Evolutionary conservation across 2,329 filamentous ascomycete species (phyloP).

Genomic region (Monilinia fructigena): DNA sequence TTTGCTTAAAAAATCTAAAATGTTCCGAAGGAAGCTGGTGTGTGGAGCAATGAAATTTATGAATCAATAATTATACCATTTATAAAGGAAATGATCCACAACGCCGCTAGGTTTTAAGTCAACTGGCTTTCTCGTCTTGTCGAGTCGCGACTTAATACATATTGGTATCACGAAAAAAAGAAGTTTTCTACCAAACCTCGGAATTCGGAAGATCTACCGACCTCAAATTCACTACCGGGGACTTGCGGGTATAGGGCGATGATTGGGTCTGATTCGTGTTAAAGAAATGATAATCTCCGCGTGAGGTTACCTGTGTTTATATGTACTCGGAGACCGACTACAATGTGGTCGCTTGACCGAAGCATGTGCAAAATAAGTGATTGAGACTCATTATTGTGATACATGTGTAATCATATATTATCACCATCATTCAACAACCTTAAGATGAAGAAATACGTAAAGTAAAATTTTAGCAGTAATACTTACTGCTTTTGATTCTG

Average conservation of each 20-base stretch:
- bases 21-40: not conserved
- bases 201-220: slow-evolving; percentile 23
- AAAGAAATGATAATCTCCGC: slow-evolving; percentile 23
- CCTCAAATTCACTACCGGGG: slow-evolving; percentile 5
- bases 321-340: slow-evolving; percentile 16
- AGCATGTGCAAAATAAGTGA: slow-evolving; percentile 21
- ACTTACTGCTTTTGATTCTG: not conserved
- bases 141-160: not conserved
- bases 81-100: slow-evolving; percentile 9
- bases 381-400: slow-evolving; percentile 5
- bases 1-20: slow-evolving; percentile 9
- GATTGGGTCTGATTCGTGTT: slow-evolving; percentile 4
- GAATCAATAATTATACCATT: slow-evolving; percentile 2
- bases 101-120: slow-evolving; percentile 3
- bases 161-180: not conserved
- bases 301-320: slow-evolving; percentile 23
- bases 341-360: slow-evolving; percentile 23
- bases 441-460: not conserved
- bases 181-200: not conserved
- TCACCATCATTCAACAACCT: slow-evolving; percentile 5
- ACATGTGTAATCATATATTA: slow-evolving; percentile 5
- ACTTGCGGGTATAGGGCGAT: slow-evolving; percentile 20
- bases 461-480: too few species aligned
- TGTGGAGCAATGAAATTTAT: slow-evolving; percentile 13
- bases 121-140: slow-evolving; percentile 7